These are phyloP conservation scores for Basidioascus undulatus DNA, from an alignment of 768 basidiomycete genomes.

Conservation along the genomic window DNA sequence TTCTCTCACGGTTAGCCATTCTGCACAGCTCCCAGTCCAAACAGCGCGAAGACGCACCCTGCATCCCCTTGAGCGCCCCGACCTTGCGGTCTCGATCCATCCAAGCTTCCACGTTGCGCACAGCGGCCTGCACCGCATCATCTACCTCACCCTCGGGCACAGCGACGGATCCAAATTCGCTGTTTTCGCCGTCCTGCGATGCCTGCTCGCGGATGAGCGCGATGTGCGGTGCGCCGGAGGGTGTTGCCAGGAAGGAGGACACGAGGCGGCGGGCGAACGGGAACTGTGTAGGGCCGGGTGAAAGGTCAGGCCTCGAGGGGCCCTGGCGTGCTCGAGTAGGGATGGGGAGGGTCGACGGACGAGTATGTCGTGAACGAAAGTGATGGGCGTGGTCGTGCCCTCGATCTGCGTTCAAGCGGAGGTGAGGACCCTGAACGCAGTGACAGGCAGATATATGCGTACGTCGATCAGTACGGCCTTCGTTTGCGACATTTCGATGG, in stretches of 20 bases:
- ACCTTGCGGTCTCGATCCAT: conserved; percentile 4
- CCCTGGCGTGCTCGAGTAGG: too few species aligned
- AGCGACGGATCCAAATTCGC: background rate
- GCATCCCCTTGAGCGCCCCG: background rate
- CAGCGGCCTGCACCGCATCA: background rate
- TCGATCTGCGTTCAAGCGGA: too few species aligned
- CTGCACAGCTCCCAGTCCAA: background rate
- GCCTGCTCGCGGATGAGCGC: background rate
- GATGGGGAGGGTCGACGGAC: background rate
- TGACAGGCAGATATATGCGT: too few species aligned
- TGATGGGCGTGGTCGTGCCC: background rate
- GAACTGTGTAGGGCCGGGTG: too few species aligned
- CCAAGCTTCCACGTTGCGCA: background rate
- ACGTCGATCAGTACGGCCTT: too few species aligned
- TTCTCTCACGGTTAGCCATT: too few species aligned
- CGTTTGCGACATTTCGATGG: too few species aligned
- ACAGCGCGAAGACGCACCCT: background rate
- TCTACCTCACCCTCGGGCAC: conserved; percentile 1
- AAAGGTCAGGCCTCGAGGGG: too few species aligned
- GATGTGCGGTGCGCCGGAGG: background rate
- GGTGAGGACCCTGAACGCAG: too few species aligned
- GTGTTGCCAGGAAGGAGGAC: background rate
- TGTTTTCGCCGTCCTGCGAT: background rate
- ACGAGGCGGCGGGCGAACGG: background rate
- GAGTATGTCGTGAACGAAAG: conserved; percentile 1